A percentile compares a stretch with the other conserved stretches of the same genome.
Evolutionary conservation across 805 yeast species (phyloP).

Genomic region (Zygosaccharomyces pseudorouxii): DNA sequence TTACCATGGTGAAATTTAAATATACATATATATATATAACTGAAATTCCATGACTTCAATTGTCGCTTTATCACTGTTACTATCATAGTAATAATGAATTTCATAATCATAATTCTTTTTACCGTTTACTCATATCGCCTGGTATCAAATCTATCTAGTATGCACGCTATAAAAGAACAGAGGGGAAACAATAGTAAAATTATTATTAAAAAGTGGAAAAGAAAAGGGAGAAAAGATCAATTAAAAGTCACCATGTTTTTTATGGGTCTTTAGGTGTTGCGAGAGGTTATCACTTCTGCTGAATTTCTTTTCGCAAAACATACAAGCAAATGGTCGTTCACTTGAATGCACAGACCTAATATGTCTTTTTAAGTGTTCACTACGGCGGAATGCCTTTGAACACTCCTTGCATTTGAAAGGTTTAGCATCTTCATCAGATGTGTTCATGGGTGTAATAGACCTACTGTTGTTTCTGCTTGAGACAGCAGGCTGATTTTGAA

Average conservation of each 20-base stretch:
- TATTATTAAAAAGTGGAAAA: too few species aligned
- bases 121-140: neutral
- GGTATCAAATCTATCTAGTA: neutral
- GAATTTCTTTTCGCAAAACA: conserved; percentile 54
- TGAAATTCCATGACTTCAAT: neutral
- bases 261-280: conserved; percentile 57
- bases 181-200: neutral
- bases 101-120: neutral
- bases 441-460: conserved; percentile 16
- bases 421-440: conserved; percentile 32
- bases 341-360: conserved; percentile 60
- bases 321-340: conserved; percentile 56
- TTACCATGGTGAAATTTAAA: too few species aligned
- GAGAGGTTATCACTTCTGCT: conserved; percentile 63
- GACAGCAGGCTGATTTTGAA: neutral
- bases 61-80: too few species aligned
- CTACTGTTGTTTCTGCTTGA: conserved; percentile 11
- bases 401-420: conserved; percentile 39
- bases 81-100: neutral
- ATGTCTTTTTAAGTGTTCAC: conserved; percentile 65
- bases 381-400: conserved; percentile 48
- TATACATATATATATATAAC: neutral
- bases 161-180: neutral
- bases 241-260: conserved; percentile 31
- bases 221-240: neutral